Base-by-base conservation (phyloP, 768 basidiomycete species). In the Amanita exitialis region DNA sequence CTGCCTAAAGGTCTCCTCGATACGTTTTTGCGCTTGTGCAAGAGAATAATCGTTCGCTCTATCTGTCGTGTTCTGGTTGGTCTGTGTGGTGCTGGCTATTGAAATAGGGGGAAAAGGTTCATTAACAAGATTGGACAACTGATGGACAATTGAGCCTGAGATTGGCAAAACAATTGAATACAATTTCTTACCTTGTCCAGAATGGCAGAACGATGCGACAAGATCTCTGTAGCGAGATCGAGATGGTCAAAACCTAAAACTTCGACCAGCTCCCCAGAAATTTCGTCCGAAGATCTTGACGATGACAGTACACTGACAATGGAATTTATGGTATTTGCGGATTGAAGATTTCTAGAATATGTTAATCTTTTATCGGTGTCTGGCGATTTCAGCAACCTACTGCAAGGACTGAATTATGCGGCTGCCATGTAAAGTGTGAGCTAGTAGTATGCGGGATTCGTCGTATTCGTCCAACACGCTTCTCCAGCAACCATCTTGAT, bases 181-280 rank as follows among this genome's bases (percentile, higher is more conserved):
- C 10, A 52, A 27, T 25, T n/a, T 18, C 69, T 57, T 56, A 86
- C 86, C 63, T 82, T 69, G 56, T 69, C 56, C 25, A 66, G 69
- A 28, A 84, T 60, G 1, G 64, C 60, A 6, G 57, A 54, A 18
- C 93, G 80, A 27, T 80, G 72, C 15, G 69, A 61, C 1, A 96
- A 64, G 23, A 96, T 74, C 37, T 86, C 77, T 66, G 77, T 77
- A 6, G 86, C 80, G 30, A 92, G 68, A 23, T 90, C 89, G 44
- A 97, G 79, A 15, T 85, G 77, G 45, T 95, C 88, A 62, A 83
- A 90, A 2, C 93, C 95, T 43, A 94, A 63, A 8, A 89, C 68
- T 53, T 96, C 93, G 6, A 77, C 78, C 8, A 97, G 63, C 57
- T 90, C 85, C 23, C 69, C 78, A 23, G 90, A 86, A 27, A 96